These are phyloP conservation scores for Pulveroboletus sp. DNA, from an alignment of 768 basidiomycete species.

Conservation along the genomic window DNA sequence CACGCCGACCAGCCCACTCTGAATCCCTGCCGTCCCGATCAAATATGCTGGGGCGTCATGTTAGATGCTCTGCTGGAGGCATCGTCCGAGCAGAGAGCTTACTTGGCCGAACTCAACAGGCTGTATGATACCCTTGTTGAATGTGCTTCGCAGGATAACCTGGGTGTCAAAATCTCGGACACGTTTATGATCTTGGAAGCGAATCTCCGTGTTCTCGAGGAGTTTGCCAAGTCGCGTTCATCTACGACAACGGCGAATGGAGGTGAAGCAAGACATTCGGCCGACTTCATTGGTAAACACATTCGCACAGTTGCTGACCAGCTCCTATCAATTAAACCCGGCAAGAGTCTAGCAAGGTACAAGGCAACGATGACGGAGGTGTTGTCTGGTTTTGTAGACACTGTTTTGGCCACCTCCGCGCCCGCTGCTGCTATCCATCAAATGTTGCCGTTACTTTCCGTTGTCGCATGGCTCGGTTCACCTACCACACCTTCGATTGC, in stretches of 20 bases:
- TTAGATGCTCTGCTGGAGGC: conserved; percentile 49
- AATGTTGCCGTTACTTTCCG: conserved; percentile 21
- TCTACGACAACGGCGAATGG: not conserved
- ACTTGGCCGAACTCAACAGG: conserved; percentile 53
- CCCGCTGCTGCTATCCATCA: conserved; percentile 1
- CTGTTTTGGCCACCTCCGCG: conserved; percentile 2
- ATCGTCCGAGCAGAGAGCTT: conserved; percentile 29
- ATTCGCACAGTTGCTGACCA: not conserved
- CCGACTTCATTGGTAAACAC: conserved; percentile 30
- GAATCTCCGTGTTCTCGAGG: conserved; percentile 36
- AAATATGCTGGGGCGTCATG: conserved; percentile 54
- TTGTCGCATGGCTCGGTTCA: conserved; percentile 34
- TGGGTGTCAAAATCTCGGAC: conserved; percentile 36
- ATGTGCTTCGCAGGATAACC: conserved; percentile 33
- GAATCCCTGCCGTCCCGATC: conserved; percentile 49
- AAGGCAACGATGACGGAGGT: conserved; percentile 11
- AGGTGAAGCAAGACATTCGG: conserved; percentile 10
- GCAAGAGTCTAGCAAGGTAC: conserved; percentile 16
- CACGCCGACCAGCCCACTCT: conserved; percentile 42
- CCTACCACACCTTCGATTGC: conserved; percentile 34
- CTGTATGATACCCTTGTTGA: conserved; percentile 42
- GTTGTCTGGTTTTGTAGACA: conserved; percentile 18
- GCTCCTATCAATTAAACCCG: conserved; percentile 10
- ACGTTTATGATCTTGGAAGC: conserved; percentile 42
- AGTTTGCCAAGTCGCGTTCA: not conserved